Evolutionary conservation across 1,284 basidiomycete genomes (phyloP).

Genomic region (Earliella scabrosa): DNA sequence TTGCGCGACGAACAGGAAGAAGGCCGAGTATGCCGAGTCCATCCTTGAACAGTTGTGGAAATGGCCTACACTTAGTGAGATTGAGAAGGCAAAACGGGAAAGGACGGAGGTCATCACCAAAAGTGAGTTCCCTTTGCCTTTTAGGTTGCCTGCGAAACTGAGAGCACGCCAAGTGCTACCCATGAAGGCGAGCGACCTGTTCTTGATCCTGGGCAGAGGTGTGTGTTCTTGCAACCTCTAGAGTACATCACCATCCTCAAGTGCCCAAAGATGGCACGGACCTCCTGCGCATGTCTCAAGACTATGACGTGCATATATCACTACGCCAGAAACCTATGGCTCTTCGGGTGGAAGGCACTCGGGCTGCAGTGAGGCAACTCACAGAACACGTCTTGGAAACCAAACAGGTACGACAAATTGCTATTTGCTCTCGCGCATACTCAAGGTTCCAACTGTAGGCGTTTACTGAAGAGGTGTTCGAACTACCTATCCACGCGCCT

Average conservation of each 20-base stretch:
- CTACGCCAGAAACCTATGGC: constrained; percentile 59
- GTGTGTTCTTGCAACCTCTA: constrained; percentile 22
- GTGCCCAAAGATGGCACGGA: constrained; percentile 60
- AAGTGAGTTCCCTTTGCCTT: constrained; percentile 43
- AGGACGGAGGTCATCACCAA: constrained; percentile 53
- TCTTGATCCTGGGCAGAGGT: constrained; percentile 77
- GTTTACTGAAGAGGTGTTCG: constrained; percentile 52
- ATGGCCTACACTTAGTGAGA: constrained; percentile 63
- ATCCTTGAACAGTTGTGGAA: constrained; percentile 70
- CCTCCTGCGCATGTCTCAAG: constrained; percentile 58
- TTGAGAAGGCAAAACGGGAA: constrained; percentile 54
- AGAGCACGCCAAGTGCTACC: constrained; percentile 50
- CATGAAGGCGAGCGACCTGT: constrained; percentile 62
- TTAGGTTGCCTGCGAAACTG: background rate
- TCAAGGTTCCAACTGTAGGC: constrained; percentile 40
- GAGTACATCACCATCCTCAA: constrained; percentile 5
- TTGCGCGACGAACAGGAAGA: constrained; percentile 39
- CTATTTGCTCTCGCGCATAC: background rate
- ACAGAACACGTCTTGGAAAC: constrained; percentile 47
- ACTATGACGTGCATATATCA: constrained; percentile 64
- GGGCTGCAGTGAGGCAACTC: constrained; percentile 49
- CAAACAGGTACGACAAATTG: constrained; percentile 46
- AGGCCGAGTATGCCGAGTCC: constrained; percentile 53
- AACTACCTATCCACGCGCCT: constrained; percentile 47
- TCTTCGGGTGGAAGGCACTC: constrained; percentile 61